Conservation (phyloP, 148 eudicot genomes). For the Rheum nobile region DNA sequence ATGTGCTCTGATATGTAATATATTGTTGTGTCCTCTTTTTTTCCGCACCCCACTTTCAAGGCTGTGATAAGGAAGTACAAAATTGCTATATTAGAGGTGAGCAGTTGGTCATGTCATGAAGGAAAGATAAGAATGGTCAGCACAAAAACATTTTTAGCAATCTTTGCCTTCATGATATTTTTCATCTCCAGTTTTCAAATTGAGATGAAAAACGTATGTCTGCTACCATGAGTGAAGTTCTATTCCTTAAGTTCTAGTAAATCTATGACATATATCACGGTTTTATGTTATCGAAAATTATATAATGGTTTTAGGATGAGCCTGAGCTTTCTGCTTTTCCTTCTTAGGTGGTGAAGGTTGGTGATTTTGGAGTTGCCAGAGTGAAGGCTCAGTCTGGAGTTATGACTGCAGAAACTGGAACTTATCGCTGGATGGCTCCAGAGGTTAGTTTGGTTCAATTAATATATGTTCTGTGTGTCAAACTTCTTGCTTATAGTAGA, state of each 20-base stretch:
- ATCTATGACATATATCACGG: background rate
- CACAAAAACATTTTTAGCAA: background rate
- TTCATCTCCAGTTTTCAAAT: background rate
- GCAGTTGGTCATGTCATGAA: background rate
- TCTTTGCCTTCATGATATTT: background rate
- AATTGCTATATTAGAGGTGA: background rate
- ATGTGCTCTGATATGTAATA: background rate
- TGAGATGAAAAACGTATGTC: background rate
- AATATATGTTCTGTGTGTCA: background rate
- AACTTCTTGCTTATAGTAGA: background rate
- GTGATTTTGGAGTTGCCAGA: slow-evolving; percentile 99
- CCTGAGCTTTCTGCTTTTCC: background rate
- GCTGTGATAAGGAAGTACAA: background rate
- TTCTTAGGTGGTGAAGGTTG: slow-evolving; percentile 84
- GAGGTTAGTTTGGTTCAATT: slow-evolving; percentile 43
- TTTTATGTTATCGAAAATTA: background rate
- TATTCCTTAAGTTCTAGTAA: background rate
- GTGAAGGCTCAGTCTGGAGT: slow-evolving; percentile 90
- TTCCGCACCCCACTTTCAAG: background rate
- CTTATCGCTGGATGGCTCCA: slow-evolving; percentile 99
- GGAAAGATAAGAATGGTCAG: background rate
- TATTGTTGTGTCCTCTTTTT: background rate
- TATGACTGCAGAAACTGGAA: slow-evolving; percentile 99
- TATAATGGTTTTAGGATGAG: background rate
- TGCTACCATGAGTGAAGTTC: background rate